Evolutionary conservation across 805 yeast species (phyloP).

Genomic region (Barnettozyma siamensis): DNA sequence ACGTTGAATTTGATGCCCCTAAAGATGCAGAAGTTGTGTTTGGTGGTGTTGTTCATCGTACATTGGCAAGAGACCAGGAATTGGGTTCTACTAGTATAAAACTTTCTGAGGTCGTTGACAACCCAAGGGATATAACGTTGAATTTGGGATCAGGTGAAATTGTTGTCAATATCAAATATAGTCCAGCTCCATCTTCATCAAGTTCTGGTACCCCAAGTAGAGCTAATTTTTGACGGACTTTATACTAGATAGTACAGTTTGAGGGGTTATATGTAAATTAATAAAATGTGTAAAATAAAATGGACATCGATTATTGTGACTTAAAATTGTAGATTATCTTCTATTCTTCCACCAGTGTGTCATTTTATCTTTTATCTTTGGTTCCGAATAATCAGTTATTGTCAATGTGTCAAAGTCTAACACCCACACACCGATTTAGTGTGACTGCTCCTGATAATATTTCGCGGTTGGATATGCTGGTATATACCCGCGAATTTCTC

Average conservation of each 20-base stretch:
- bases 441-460: neutral
- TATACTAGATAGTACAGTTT: constrained; percentile 19
- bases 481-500: neutral
- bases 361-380: too few relatives aligned
- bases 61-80: constrained; percentile 63
- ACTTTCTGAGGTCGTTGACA: constrained; percentile 45
- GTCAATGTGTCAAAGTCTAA: neutral
- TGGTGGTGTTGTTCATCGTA: constrained; percentile 59
- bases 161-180: constrained; percentile 36
- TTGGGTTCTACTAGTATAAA: constrained; percentile 53
- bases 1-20: constrained; percentile 60
- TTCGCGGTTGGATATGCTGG: too few relatives aligned
- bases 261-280: neutral
- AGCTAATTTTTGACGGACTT: neutral
- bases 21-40: constrained; percentile 56
- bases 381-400: neutral
- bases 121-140: constrained; percentile 35
- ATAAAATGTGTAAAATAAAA: neutral
- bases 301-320: neutral
- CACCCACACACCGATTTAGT: constrained; percentile 14
- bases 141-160: constrained; percentile 37
- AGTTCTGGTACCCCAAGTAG: constrained; percentile 10
- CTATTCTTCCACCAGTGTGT: too few relatives aligned
- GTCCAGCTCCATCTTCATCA: constrained; percentile 19
- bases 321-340: too few relatives aligned